Evolutionary conservation across 2,329 filamentous ascomycete species (phyloP), one percentile per base, ranked within the genome.

Genomic region (Parafenestella ontariensis): DNA sequence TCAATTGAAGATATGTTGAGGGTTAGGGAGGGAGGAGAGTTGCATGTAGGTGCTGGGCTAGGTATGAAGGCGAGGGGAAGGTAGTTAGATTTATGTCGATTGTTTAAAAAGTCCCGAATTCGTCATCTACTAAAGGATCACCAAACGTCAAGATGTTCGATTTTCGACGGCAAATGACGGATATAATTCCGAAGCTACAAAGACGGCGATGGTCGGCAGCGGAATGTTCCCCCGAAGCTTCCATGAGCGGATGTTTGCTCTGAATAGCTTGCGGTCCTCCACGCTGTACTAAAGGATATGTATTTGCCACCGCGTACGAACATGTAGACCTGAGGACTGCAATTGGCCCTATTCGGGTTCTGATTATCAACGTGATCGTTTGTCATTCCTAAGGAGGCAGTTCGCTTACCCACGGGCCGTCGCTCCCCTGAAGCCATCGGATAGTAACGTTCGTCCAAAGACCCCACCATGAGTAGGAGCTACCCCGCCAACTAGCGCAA

Each of bases 401-500:
- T n/a, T 36, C 60, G 53, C 49, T 52, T 61, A 59, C 26, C 49
- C 39, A 36, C 52, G 59, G 53, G 41, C 31, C 23, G 36, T 40
- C 18, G 18, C 3, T 23, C 33, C 43, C 8, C 20, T n/a, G n/a
- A 11, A 21, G 21, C 39, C 28, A 42, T 28, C 36, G 49, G 47
- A 46, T 49, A 51, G 40, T 24, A 54, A 46, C 58, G 58, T 59
- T 49, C 58, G 47, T n/a, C 61, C n/a, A n/a, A n/a, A n/a, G n/a
- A 65, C 63, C 66, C 63, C 63, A 52, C 60, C 46, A 62, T 52
- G 1, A 17, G 10, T 46, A 39, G 20, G 43, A 65, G 54, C 61
- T 68, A 66, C 68, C 68, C 67, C 68, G 58, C 68, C 49, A 59
- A 20, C 9, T 15, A 40, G 5, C 18, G 10, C 55, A 47, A 44